Conservation (phyloP, 2,329 filamentous ascomycete genomes). For the Cryphonectria radicalis region DNA sequence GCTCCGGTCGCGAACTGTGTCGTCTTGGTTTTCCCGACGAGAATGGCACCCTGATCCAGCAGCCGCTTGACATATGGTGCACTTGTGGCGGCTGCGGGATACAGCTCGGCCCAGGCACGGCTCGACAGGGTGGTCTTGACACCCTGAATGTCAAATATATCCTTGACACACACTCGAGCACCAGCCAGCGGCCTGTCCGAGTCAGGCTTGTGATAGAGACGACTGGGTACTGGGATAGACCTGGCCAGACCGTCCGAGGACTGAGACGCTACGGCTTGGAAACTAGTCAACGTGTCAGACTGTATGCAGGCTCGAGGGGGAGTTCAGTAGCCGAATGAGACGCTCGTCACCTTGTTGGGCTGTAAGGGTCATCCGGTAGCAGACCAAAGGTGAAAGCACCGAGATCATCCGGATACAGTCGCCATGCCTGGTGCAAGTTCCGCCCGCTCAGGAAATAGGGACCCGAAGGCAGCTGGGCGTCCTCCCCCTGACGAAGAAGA, state of each 20-base stretch:
- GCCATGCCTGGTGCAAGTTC: constrained; percentile 47
- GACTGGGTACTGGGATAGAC: constrained; percentile 29
- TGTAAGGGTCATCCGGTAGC: constrained; percentile 40
- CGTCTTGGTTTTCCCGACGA: constrained; percentile 58
- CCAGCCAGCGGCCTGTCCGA: constrained; percentile 42
- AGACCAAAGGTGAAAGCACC: constrained; percentile 45
- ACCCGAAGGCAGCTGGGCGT: constrained; percentile 41
- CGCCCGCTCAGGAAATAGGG: constrained; percentile 48
- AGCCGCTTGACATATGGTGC: constrained; percentile 57
- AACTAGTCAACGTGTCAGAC: constrained; percentile 33
- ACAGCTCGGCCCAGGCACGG: constrained; percentile 59
- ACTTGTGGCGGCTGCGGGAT: constrained; percentile 49
- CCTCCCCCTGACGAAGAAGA: not conserved
- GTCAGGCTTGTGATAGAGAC: constrained; percentile 21
- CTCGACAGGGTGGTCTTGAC: constrained; percentile 61
- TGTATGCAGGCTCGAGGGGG: not conserved
- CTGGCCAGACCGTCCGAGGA: constrained; percentile 36
- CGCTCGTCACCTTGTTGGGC: constrained; percentile 16
- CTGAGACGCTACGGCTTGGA: constrained; percentile 37
- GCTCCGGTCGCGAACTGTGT: constrained; percentile 44
- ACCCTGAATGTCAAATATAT: constrained; percentile 47
- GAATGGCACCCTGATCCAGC: constrained; percentile 61
- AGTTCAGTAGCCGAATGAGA: not conserved
- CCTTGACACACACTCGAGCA: constrained; percentile 42
- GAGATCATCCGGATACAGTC: constrained; percentile 44